These are phyloP conservation scores for Medicago ruthenica DNA, from an alignment of 306 rosid genomes.

Conservation along the genomic window DNA sequence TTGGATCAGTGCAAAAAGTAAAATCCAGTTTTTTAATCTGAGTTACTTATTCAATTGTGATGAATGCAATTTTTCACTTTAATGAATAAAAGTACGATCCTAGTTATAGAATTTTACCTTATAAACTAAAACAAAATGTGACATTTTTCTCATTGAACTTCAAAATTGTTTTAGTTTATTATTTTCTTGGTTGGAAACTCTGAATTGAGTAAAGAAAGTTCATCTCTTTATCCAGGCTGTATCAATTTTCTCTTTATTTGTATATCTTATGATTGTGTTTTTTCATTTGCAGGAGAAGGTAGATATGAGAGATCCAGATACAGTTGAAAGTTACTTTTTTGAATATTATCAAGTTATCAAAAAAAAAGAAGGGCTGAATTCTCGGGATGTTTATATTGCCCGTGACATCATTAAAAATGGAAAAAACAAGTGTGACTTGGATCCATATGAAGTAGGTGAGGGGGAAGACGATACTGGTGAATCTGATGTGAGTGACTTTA, in stretches of 20 bases:
- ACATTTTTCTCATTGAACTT: constrained; percentile 8
- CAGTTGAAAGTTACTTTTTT: constrained; percentile 58
- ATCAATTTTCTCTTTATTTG: neutral
- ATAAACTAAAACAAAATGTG: constrained; percentile 3
- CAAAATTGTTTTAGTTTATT: neutral
- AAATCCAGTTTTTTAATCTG: neutral
- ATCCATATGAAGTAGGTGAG: constrained; percentile 38
- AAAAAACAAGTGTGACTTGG: constrained; percentile 42
- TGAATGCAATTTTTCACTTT: constrained; percentile 27
- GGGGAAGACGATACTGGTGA: constrained; percentile 47
- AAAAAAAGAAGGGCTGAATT: constrained; percentile 58
- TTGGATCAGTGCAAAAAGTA: too few species aligned
- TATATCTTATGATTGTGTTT: constrained; percentile 32
- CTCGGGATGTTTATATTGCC: constrained; percentile 47
- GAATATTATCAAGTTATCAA: constrained; percentile 64
- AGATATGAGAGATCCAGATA: constrained; percentile 60
- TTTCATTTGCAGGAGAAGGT: constrained; percentile 55
- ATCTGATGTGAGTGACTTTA: constrained; percentile 48
- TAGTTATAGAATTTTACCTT: constrained; percentile 9
- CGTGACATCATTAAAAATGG: constrained; percentile 50
- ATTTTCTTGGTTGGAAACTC: neutral
- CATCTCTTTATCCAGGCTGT: constrained; percentile 19
- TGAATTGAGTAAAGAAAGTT: constrained; percentile 5
- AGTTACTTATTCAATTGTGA: constrained; percentile 17
- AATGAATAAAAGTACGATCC: constrained; percentile 21